Base-by-base conservation (phyloP, 2,329 filamentous ascomycete genomes). In the Sclerotinia glacialis region DNA sequence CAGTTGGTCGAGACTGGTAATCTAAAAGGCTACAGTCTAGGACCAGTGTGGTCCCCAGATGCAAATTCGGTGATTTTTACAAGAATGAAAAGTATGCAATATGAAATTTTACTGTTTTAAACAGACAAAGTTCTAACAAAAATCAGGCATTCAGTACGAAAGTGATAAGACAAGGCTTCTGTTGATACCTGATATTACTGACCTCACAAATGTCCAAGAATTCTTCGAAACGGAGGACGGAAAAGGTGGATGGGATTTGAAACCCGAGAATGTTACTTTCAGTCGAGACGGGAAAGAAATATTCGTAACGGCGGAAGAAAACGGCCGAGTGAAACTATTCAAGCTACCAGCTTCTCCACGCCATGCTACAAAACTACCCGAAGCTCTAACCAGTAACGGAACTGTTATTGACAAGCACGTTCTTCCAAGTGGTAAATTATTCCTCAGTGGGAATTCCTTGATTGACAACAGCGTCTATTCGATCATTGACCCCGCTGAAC, bases 61-160 rank as follows among this genome's bases (percentile, higher is more conserved):
- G 91, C 91, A 12, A 85, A 82, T 46, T 84, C 85, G 68, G 80
- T 94, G 34, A 91, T 86, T 1, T 97, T 96, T 76, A 82, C 91
- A 40, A 86, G 90, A 69, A 96, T 96, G 93, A 84, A 85, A 69
- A 84, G 84, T 66, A 61, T 21, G 44, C 37, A 26, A 26, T 5
- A n/a, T n/a, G 2, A 40, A 40, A 37, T 49, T 49, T 49, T 18
- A 21, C 34, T 37, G 16, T 16, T 21, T 5, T 21, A 26, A 1
- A 31, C 23, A 2, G 26, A 6, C 8, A 40, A 26, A 12, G 1
- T 26, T 61, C 58, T 61, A 49, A 61, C 58, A 34, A 12, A 37
- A 61, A 26, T 9, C 31, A 61, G 58, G 14, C 12, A 82, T 86
- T 62, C 86, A 89, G 67, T 96, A 97, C 76, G 93, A 97, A 77